A percentile compares a stretch with the other conserved stretches of the same genome.
Evolutionary conservation across 2,329 filamentous ascomycete genomes (phyloP).

Genomic region (Ophiobolus disseminans): DNA sequence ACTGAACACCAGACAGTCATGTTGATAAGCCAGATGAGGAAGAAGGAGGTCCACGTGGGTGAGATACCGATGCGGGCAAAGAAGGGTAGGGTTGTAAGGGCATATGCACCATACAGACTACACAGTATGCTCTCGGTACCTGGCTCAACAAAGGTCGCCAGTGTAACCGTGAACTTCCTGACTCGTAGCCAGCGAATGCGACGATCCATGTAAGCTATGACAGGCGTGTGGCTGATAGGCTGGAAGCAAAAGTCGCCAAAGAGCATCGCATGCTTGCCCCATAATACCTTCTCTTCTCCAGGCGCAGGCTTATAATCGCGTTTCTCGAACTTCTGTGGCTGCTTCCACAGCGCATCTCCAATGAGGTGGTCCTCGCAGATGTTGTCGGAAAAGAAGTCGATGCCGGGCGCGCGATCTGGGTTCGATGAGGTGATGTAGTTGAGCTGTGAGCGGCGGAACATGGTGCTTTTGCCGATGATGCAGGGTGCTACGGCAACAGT

Average conservation of each 20-base stretch:
- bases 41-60: constrained; percentile 72
- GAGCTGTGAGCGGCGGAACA: constrained; percentile 94
- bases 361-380: constrained; percentile 99
- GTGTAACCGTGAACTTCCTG: constrained; percentile 88
- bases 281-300: constrained; percentile 50
- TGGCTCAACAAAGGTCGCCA: constrained; percentile 90
- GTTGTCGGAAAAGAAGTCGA: constrained; percentile 93
- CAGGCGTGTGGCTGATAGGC: constrained; percentile 82
- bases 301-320: constrained; percentile 28
- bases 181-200: constrained; percentile 91
- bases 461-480: constrained; percentile 95
- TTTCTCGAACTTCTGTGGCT: constrained; percentile 49
- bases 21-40: constrained; percentile 68
- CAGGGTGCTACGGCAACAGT: constrained; percentile 89
- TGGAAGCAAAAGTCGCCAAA: constrained; percentile 89
- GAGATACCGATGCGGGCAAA: constrained; percentile 64
- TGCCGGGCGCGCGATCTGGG: constrained; percentile 65
- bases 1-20: constrained; percentile 74
- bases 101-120: constrained; percentile 80
- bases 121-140: constrained; percentile 89
- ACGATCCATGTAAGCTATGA: constrained; percentile 78
- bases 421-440: constrained; percentile 70
- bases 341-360: constrained; percentile 86
- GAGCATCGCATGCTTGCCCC: constrained; percentile 81
- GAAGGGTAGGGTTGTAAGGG: constrained; percentile 74